Base-by-base conservation (phyloP, 495 filamentous ascomycete genomes). In the Aspergillus saccharolyticus region DNA sequence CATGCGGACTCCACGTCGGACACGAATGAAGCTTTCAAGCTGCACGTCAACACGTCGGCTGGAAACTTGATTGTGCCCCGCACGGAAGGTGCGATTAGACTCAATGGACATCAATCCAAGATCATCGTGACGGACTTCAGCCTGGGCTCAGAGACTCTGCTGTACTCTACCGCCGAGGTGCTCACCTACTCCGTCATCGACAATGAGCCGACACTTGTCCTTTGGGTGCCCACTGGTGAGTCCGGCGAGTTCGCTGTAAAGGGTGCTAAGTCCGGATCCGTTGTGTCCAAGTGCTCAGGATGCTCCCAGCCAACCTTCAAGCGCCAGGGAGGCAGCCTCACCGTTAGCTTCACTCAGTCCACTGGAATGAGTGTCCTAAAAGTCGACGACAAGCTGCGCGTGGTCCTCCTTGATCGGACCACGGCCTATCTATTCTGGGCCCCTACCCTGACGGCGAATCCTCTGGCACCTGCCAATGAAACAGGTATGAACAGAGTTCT, bases 101-200 rank as follows among this genome's bases (percentile, higher is more conserved):
- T 86, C 17, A 83, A 83, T 61, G 83, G 83, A 4, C 76, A 81
- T 20, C 78, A 83, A 53, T 77, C 81, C 12, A 85, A 86, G 69
- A 84, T 86, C 42, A 52, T 84, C 20, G 77, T 83, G 4, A 85
- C 82, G 0, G 83, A 85, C 58, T 85, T 83, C 57, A 64, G 53
- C 3, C 75, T 85, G 30, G 81, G 78, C 1, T 63, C 66, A 9
- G 63, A 78, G 44, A 81, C 64, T 15, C 63, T 86, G 9, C 70
- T 84, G 1, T 86, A 86, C 62, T 84, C 82, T 2, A 85, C 83
- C 4, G 80, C 82, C 0, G 83, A 86, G 49, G 71, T 86, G 10
- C 59, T 84, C 15, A 83, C 81, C 5, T 79, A 80, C 47, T 66
- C 76, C 0, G 60, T 76, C 5, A 69, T 81, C 17, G 80, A 83